Evolutionary conservation across 2,329 filamentous ascomycete species (phyloP).

Genomic region (Alternaria sp.): DNA sequence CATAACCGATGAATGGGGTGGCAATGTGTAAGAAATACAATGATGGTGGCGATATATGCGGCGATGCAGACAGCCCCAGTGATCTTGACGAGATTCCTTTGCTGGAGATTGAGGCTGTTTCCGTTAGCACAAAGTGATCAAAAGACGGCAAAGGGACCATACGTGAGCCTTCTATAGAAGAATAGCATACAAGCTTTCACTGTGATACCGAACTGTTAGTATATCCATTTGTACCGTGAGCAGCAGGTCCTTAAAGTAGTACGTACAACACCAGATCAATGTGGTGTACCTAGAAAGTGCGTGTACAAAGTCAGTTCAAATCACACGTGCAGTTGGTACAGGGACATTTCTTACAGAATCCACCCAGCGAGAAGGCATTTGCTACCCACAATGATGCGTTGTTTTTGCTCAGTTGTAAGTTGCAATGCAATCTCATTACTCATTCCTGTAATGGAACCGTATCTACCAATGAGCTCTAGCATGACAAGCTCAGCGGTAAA

Average conservation of each 20-base stretch:
- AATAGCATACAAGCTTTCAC: conserved; percentile 24
- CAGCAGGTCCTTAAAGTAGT: neutral
- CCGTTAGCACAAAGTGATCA: neutral
- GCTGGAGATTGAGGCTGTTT: conserved; percentile 14
- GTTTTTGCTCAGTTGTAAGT: conserved; percentile 13
- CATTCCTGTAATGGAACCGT: conserved; percentile 20
- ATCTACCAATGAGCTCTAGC: conserved; percentile 18
- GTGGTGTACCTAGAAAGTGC: conserved; percentile 2
- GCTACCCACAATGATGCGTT: conserved; percentile 15
- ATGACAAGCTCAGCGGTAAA: conserved; percentile 18
- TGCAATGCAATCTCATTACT: conserved; percentile 14
- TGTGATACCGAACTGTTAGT: neutral
- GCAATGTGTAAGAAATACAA: conserved; percentile 17
- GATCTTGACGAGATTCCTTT: conserved; percentile 12
- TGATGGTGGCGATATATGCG: conserved; percentile 15
- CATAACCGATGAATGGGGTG: conserved; percentile 17
- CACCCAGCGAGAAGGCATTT: conserved; percentile 19
- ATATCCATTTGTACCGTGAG: neutral
- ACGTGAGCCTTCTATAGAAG: conserved; percentile 21
- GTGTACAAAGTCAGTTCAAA: no score
- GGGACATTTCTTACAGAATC: conserved; percentile 6
- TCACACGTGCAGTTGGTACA: no score
- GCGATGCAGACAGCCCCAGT: conserved; percentile 13
- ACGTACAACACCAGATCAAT: conserved; percentile 23
- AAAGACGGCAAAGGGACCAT: neutral